phyloP scores from a whole-genome alignment of 192 early-diverging fungal genomes.

The Powellomyces hirtus region DNA sequence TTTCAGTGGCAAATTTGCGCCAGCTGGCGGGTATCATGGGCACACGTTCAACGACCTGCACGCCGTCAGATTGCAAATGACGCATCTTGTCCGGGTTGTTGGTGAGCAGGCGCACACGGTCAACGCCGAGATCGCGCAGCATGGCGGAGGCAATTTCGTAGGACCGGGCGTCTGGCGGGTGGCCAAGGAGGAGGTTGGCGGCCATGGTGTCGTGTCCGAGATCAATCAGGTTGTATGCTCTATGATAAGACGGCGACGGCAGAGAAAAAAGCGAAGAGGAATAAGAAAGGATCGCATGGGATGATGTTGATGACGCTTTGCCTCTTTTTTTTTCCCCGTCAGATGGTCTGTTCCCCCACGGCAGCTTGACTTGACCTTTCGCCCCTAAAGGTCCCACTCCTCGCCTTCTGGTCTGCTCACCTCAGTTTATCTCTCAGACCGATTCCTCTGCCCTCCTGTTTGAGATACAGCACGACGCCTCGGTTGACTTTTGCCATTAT shows the following conservation, averaged over 20 bases:
- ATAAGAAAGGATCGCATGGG: not conserved
- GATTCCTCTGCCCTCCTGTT: slow-evolving; percentile 95
- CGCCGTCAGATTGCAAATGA: slow-evolving; percentile 65
- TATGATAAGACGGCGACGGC: no score
- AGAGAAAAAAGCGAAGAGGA: slow-evolving; percentile 1
- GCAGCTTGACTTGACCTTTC: no score
- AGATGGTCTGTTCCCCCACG: no score
- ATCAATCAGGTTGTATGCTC: slow-evolving; percentile 97
- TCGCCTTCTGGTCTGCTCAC: slow-evolving; percentile 40
- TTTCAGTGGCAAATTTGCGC: slow-evolving; percentile 35
- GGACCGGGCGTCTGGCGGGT: slow-evolving; percentile 89
- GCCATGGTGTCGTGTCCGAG: slow-evolving; percentile 90
- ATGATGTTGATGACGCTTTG: no score
- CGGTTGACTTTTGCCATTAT: slow-evolving; percentile 78
- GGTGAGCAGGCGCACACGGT: slow-evolving; percentile 78
- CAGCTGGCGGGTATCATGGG: slow-evolving; percentile 92
- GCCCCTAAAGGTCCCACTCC: not conserved
- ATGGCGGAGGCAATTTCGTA: slow-evolving; percentile 90
- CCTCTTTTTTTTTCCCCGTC: no score
- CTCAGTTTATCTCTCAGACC: slow-evolving; percentile 89
- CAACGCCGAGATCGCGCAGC: slow-evolving; percentile 74
- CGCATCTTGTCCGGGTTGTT: slow-evolving; percentile 96
- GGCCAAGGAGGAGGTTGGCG: slow-evolving; percentile 86
- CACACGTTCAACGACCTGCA: slow-evolving; percentile 77
- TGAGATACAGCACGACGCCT: slow-evolving; percentile 93